A percentile compares a stretch with the other conserved stretches of the same genome.
Conservation (phyloP, 1,284 basidiomycete species). For the Trichosporon sp. region DNA sequence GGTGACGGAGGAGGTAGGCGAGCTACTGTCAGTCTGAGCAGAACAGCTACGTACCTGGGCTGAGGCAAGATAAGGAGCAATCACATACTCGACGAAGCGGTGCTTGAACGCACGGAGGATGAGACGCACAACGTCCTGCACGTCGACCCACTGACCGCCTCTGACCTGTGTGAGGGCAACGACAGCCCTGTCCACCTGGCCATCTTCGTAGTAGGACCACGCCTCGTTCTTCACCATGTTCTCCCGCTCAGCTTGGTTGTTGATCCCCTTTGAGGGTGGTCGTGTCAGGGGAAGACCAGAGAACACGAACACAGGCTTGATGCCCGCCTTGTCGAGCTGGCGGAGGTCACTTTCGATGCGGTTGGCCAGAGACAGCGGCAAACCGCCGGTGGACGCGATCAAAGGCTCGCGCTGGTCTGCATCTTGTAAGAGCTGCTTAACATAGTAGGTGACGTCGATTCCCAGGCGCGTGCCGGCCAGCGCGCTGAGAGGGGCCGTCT, state of each 20-base stretch:
- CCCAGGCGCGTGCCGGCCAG: slow-evolving; percentile 90
- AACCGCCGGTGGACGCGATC: slow-evolving; percentile 87
- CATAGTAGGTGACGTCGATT: slow-evolving; percentile 92
- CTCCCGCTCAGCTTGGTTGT: slow-evolving; percentile 54
- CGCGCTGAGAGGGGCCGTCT: slow-evolving; percentile 73
- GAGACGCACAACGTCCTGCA: slow-evolving; percentile 88
- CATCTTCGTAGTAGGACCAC: slow-evolving; percentile 84
- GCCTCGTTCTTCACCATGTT: slow-evolving; percentile 58
- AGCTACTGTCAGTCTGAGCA: slow-evolving; percentile 54
- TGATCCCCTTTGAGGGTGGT: slow-evolving; percentile 62
- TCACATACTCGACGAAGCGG: slow-evolving; percentile 90
- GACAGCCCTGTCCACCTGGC: slow-evolving; percentile 79
- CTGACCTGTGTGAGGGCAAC: slow-evolving; percentile 71
- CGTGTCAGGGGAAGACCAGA: slow-evolving; percentile 63
- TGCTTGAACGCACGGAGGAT: slow-evolving; percentile 90
- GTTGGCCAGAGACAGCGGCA: slow-evolving; percentile 75
- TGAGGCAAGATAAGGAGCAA: slow-evolving; percentile 91
- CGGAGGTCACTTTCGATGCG: slow-evolving; percentile 90
- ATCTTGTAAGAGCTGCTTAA: slow-evolving; percentile 71
- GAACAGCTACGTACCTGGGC: slow-evolving; percentile 63
- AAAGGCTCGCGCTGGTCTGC: slow-evolving; percentile 76
- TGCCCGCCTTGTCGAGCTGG: slow-evolving; percentile 78
- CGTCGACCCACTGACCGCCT: slow-evolving; percentile 56
- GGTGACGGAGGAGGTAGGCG: slow-evolving; percentile 88
- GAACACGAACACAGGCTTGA: slow-evolving; percentile 98